Evolutionary conservation across 1,139 yeast genomes (phyloP), one percentile per base, ranked within the genome.

Genomic region (Suhomyces wounanorum): DNA sequence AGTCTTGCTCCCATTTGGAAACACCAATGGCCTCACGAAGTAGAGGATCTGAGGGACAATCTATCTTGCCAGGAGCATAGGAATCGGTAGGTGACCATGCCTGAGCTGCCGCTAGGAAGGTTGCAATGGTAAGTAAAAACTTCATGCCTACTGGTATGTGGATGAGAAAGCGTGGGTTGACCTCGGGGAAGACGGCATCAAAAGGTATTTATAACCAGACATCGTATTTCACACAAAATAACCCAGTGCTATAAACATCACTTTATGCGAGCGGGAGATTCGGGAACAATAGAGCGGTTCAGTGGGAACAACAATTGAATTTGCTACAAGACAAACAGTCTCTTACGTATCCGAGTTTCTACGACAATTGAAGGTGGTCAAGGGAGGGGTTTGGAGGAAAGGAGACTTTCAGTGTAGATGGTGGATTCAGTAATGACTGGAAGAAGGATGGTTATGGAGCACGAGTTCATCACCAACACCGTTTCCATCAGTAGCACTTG

Each of bases 51-150:
- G 54, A 49, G 6, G 69, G 68, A 23, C 64, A 61, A 26, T 55
- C 59, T 11, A 63, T 56, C 17, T 50, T 45, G 7, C 62, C 66
- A 0, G 69, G 69, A 3, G 68, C 68, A 45, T 65, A 65, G 13
- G 63, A 60, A 30, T 57, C 60, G n/a, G 65, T 57, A 11, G 65
- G 65, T 6, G 65, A 60, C 62, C 63, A 56, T 3, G 52, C 52
- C 23, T 40, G 40, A 8, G 45, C 35, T 3, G 23, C 23, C 23
- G 48, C n/a, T n/a, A 25, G 33, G 8, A 13, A 16, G 21, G 23
- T 11, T 10, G 21, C 21, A 11, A 40, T 25, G 18, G 42, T 14
- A 13, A 40, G 28, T 8, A 28, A 26, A 3, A 26, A 14, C 23
- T 16, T n/a, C 42, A 40, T 40, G 18, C 7, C 9, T 13, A 14